Evolutionary conservation across 208 protist species (phyloP), one percentile per base, ranked within the genome.

Genomic region (Wallacemonas sp.): DNA sequence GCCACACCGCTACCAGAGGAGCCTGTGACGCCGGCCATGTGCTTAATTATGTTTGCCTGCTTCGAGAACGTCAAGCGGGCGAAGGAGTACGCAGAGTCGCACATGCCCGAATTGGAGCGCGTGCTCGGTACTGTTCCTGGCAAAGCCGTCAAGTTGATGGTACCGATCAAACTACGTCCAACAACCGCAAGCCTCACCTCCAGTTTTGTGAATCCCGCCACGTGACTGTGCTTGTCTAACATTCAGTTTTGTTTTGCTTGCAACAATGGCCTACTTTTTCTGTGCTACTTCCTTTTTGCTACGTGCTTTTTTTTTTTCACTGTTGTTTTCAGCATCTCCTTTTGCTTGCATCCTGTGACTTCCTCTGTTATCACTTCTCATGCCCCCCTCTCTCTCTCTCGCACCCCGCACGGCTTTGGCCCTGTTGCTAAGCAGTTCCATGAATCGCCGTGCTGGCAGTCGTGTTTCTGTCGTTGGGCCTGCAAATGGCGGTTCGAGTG

Each of bases 21-120:
- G 36, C 6, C 36, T 41, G 36, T 14, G 14, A 41, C 36, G 60
- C 21, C 42, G 19, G 70, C 81, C 31, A 49, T 94, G 54, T 94
- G 82, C 60, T 70, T 94, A 12, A 79, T 94, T 8, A 88, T 88
- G 49, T 91, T 94, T 66, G 64, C 81, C 0, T 78, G 79, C 22
- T 68, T 79, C 15, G 84, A 94, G 56, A 83, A 81, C 46, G 82
- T 90, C 14, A 70, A 76, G 22, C 46, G 75, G 11, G 82, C 79
- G 14, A 66, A 66, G 14, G 26, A 59, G 22, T 72, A 77, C 24
- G 71, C 72, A 17, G 17, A 24, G 2, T 9, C 47, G 15, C 53
- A 70, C 34, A 55, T 62, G 33, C 65, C 58, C 2, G 54, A 78
- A 6, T 31, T 85, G n/a, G 66, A 89, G 62, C 22, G 42, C 26